Conservation (phyloP, 169 alveolate species). For the Plasmodium gaboni region DNA sequence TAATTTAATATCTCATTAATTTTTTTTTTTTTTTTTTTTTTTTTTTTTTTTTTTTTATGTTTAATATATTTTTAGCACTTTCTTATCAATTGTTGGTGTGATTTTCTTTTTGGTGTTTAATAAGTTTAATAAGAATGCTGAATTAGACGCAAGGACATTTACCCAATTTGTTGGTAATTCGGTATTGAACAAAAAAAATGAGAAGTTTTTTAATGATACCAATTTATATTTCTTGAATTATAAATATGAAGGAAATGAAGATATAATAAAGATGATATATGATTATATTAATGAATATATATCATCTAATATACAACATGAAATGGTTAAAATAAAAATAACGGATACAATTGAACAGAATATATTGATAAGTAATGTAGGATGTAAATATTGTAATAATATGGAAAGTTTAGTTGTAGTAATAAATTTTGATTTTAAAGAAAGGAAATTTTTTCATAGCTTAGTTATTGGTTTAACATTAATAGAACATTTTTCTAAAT, state of each 20-base stretch:
- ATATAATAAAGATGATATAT: conserved; percentile 34
- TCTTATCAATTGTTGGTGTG: conserved; percentile 39
- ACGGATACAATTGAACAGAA: conserved; percentile 8
- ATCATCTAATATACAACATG: conserved; percentile 15
- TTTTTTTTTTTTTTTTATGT: background rate
- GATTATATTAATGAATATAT: conserved; percentile 16
- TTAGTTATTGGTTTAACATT: conserved; percentile 62
- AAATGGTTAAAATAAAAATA: conserved; percentile 13
- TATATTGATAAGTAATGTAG: conserved; percentile 39
- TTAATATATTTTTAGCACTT: conserved; percentile 12
- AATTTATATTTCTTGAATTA: conserved; percentile 30
- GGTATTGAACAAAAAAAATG: conserved; percentile 16
- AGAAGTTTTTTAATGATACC: conserved; percentile 32
- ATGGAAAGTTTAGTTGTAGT: conserved; percentile 67
- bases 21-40: conserved; percentile 5
- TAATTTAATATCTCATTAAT: background rate
- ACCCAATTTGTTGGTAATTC: conserved; percentile 72
- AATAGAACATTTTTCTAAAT: conserved; percentile 37
- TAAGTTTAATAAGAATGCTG: conserved; percentile 45
- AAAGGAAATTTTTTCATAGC: conserved; percentile 69
- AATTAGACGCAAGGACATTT: conserved; percentile 47
- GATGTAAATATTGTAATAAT: conserved; percentile 66
- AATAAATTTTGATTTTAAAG: conserved; percentile 70
- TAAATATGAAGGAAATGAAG: conserved; percentile 15
- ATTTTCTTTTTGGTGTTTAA: conserved; percentile 41